These are phyloP conservation scores for Dendrobium nobile DNA, from an alignment of 106 monocot species.

Conservation along the genomic window DNA sequence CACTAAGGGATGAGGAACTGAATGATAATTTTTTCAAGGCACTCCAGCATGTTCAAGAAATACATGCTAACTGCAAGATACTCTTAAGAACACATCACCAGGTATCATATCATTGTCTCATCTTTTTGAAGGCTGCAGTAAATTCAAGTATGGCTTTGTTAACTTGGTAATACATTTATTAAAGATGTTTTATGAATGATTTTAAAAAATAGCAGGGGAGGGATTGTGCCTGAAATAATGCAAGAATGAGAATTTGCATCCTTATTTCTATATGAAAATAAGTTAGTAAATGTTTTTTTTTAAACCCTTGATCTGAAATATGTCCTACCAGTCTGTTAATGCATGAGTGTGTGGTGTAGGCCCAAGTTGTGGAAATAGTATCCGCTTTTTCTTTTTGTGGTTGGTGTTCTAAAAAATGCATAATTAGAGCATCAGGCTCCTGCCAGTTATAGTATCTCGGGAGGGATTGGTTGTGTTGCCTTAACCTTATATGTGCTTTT, in stretches of 20 bases:
- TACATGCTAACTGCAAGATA: conserved; percentile 92
- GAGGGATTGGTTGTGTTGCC: not conserved
- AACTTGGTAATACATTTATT: not conserved
- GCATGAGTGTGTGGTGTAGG: not conserved
- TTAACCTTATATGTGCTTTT: not conserved
- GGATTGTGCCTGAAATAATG: not conserved
- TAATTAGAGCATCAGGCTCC: not conserved
- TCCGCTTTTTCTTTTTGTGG: not conserved
- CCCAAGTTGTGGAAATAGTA: not conserved
- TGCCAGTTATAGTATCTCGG: not conserved
- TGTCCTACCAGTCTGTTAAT: not conserved
- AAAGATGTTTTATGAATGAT: not conserved
- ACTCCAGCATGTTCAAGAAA: conserved; percentile 92
- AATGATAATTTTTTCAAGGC: conserved; percentile 95
- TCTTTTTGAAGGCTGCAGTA: not conserved
- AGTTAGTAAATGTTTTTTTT: not conserved
- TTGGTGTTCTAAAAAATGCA: not conserved
- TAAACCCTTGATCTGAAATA: not conserved
- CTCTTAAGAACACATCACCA: conserved; percentile 93
- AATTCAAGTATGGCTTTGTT: not conserved
- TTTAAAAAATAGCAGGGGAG: not conserved
- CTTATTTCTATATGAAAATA: not conserved
- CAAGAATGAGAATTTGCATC: not conserved
- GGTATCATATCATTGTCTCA: conserved; percentile 27
- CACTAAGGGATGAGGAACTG: conserved; percentile 81